These are phyloP conservation scores for Collariella sp. DNA, from an alignment of 495 filamentous ascomycete species.

Conservation along the genomic window DNA sequence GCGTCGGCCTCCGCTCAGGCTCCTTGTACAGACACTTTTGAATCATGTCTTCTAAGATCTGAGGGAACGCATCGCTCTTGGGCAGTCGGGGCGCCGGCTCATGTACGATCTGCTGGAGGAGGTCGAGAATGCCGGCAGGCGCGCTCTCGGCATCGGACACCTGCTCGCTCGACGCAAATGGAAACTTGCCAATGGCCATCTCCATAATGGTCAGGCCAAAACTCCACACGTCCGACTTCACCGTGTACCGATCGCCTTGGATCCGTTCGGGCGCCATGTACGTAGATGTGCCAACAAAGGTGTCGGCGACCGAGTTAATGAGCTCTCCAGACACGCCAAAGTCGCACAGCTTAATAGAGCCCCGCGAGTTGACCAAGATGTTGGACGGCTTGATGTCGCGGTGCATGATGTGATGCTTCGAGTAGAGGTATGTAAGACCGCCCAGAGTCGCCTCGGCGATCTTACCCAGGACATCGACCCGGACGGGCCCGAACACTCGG, in stretches of 20 bases:
- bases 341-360: conserved; percentile 94
- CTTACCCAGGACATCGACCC: conserved; percentile 98
- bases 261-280: conserved; percentile 99
- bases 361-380: conserved; percentile 86
- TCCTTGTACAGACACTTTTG: conserved; percentile 89
- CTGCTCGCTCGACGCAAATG: conserved; percentile 73
- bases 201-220: conserved; percentile 96
- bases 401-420: conserved; percentile 93
- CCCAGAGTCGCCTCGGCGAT: conserved; percentile 95
- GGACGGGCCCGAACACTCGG: conserved; percentile 85
- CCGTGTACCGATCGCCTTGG: conserved; percentile 90
- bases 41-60: conserved; percentile 91
- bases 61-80: conserved; percentile 93
- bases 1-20: conserved; percentile 79
- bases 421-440: conserved; percentile 89
- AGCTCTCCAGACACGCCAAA: conserved; percentile 96
- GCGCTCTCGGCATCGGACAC: conserved; percentile 56
- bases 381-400: conserved; percentile 98
- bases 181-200: conserved; percentile 90
- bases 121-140: conserved; percentile 89
- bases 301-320: conserved; percentile 94
- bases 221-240: conserved; percentile 98
- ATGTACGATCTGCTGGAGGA: conserved; percentile 95
- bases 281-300: conserved; percentile 95
- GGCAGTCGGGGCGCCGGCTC: conserved; percentile 89